These are phyloP conservation scores for Salvia sclarea DNA, from an alignment of 305 asterid genomes.

Conservation along the genomic window DNA sequence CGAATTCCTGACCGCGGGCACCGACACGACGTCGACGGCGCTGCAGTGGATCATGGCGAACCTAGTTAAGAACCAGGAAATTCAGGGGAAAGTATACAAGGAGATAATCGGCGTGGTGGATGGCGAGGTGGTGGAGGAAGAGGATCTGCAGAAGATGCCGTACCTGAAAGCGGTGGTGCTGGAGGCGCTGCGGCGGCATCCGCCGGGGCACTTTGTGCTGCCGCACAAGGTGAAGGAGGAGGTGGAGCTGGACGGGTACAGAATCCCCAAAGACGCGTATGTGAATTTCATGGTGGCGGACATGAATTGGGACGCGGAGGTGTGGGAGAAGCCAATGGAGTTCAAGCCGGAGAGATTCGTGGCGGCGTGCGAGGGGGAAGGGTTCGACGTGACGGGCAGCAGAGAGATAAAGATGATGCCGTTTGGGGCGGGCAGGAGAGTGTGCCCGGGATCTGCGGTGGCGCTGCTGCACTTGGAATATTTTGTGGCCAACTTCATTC, in stretches of 20 bases:
- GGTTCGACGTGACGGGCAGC: slow-evolving; percentile 57
- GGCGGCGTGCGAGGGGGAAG: slow-evolving; percentile 20
- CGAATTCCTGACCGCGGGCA: slow-evolving; percentile 48
- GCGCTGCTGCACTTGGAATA: slow-evolving; percentile 74
- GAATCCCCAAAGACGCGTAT: slow-evolving; percentile 45
- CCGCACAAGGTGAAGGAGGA: slow-evolving; percentile 61
- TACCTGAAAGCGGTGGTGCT: slow-evolving; percentile 77
- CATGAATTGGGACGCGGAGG: slow-evolving; percentile 74
- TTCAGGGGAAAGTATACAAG: slow-evolving; percentile 45
- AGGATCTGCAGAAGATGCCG: slow-evolving; percentile 56
- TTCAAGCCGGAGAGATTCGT: slow-evolving; percentile 80
- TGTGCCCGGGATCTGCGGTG: slow-evolving; percentile 54
- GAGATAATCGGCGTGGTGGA: slow-evolving; percentile 49
- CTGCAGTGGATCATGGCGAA: slow-evolving; percentile 59
- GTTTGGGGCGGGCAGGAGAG: slow-evolving; percentile 70
- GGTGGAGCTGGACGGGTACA: slow-evolving; percentile 54
- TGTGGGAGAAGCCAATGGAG: slow-evolving; percentile 83
- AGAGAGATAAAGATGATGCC: slow-evolving; percentile 85
- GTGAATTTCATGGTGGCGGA: slow-evolving; percentile 83
- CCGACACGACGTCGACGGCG: slow-evolving; percentile 52
- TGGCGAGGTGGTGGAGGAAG: slow-evolving; percentile 43
- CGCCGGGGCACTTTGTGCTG: slow-evolving; percentile 80
- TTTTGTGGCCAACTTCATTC: slow-evolving; percentile 65
- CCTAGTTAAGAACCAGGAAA: slow-evolving; percentile 41
- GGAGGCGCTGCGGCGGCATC: slow-evolving; percentile 77